phyloP scores from a whole-genome alignment of 345 rosid species.

The Atalantia buxifolia region DNA sequence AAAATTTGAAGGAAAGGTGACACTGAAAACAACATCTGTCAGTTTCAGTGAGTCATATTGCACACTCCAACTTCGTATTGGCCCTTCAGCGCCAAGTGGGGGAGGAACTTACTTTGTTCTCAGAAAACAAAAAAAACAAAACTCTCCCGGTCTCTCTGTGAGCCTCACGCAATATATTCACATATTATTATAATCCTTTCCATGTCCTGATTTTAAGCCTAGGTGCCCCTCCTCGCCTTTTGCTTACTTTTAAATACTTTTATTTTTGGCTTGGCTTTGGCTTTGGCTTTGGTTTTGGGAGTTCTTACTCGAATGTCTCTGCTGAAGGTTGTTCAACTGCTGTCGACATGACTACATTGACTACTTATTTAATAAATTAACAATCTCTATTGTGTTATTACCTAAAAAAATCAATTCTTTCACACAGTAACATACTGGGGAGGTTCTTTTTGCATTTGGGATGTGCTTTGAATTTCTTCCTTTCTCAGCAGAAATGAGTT shows the following conservation, averaged over 20 bases:
- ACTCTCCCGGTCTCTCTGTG: background rate
- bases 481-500: slow-evolving; percentile 25
- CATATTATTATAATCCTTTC: background rate
- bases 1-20: background rate
- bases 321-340: slow-evolving; percentile 42
- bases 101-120: background rate
- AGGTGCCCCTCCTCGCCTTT: slow-evolving; percentile 7
- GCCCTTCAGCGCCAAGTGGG: slow-evolving; percentile 6
- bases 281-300: background rate
- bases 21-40: background rate
- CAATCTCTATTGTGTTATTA: background rate
- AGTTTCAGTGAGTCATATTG: background rate
- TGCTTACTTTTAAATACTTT: no score
- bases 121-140: background rate
- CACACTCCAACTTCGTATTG: background rate
- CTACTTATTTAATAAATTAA: background rate
- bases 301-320: slow-evolving; percentile 13
- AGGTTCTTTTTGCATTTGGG: slow-evolving; percentile 24
- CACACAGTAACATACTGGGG: background rate
- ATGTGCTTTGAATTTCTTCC: slow-evolving; percentile 21
- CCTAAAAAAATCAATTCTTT: background rate
- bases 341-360: slow-evolving; percentile 14
- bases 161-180: background rate
- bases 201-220: background rate
- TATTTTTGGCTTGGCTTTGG: background rate